Evolutionary conservation across 2,329 filamentous ascomycete genomes (phyloP).

Genomic region (Claviceps monticola): DNA sequence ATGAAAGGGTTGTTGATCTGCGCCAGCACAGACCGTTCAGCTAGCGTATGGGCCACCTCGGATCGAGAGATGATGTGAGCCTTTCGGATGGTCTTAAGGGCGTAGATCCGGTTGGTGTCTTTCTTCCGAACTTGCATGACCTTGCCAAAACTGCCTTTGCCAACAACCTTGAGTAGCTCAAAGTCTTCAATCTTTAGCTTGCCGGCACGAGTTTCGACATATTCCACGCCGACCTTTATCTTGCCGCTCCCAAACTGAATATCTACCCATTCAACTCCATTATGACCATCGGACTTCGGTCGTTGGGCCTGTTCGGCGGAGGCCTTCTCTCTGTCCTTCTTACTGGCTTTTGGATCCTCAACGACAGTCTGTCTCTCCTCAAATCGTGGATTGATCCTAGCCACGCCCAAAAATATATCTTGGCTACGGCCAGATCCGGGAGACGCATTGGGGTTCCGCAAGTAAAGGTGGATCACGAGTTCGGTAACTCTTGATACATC

Average conservation of each 20-base stretch:
- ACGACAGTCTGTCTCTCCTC: constrained; percentile 60
- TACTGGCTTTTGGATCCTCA: constrained; percentile 71
- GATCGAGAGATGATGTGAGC: constrained; percentile 97
- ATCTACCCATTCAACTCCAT: constrained; percentile 78
- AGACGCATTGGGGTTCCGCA: constrained; percentile 78
- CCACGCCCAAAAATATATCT: constrained; percentile 90
- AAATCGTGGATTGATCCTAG: constrained; percentile 82
- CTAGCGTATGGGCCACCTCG: constrained; percentile 91
- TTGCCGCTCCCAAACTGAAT: constrained; percentile 80
- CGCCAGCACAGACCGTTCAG: constrained; percentile 91
- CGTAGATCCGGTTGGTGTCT: constrained; percentile 94
- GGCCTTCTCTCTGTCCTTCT: constrained; percentile 74
- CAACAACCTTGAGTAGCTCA: constrained; percentile 91
- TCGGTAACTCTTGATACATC: constrained; percentile 93
- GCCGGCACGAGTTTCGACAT: constrained; percentile 80
- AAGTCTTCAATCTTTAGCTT: constrained; percentile 95
- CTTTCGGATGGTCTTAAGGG: constrained; percentile 98
- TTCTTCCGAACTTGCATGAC: constrained; percentile 99
- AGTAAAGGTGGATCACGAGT: constrained; percentile 79
- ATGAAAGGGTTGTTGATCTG: constrained; percentile 99
- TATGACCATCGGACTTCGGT: constrained; percentile 36
- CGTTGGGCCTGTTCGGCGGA: constrained; percentile 51
- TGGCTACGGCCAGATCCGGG: constrained; percentile 82
- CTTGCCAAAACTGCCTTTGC: constrained; percentile 96
- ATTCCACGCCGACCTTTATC: constrained; percentile 85